phyloP scores from a whole-genome alignment of 1,284 basidiomycete species.

The Apiotrichum brassicae region DNA sequence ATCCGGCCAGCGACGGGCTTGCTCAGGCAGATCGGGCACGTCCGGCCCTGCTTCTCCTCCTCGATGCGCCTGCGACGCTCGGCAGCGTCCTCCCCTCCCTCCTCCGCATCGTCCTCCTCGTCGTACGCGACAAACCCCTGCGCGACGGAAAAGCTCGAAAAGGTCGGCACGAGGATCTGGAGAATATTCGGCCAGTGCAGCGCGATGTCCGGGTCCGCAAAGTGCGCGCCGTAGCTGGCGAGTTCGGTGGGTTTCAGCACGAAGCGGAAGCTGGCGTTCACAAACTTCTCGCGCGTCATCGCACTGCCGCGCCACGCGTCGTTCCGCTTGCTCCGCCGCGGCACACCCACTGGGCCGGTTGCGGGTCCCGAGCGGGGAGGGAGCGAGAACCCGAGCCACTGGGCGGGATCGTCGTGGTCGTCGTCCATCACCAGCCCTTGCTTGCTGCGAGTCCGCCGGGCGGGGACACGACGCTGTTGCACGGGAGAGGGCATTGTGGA shows the following conservation, averaged over 20 bases:
- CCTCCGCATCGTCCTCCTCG: slow-evolving; percentile 20
- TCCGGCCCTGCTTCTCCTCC: slow-evolving; percentile 50
- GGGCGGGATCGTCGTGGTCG: slow-evolving; percentile 27
- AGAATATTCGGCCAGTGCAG: slow-evolving; percentile 96
- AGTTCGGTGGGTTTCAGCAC: slow-evolving; percentile 85
- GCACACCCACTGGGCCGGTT: slow-evolving; percentile 38
- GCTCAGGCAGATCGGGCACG: slow-evolving; percentile 86
- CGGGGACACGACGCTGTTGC: slow-evolving; percentile 4
- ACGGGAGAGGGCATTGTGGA: background rate
- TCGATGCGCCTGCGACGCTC: slow-evolving; percentile 33
- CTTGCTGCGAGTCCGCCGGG: slow-evolving; percentile 14
- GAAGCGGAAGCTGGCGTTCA: slow-evolving; percentile 90
- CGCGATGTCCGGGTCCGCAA: slow-evolving; percentile 89
- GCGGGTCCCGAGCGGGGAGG: slow-evolving; percentile 59
- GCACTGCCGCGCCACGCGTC: slow-evolving; percentile 52
- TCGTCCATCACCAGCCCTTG: slow-evolving; percentile 26
- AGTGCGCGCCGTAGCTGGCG: slow-evolving; percentile 73
- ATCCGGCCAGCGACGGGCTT: slow-evolving; percentile 85
- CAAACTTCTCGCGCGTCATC: slow-evolving; percentile 83
- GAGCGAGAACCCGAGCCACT: slow-evolving; percentile 68
- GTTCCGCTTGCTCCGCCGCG: slow-evolving; percentile 63
- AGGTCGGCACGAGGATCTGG: slow-evolving; percentile 84
- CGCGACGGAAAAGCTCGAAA: slow-evolving; percentile 46
- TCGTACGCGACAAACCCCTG: slow-evolving; percentile 42
- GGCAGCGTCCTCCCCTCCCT: slow-evolving; percentile 36